Conservation (phyloP, 768 basidiomycete species). For the Agrocybe chaxingu region DNA sequence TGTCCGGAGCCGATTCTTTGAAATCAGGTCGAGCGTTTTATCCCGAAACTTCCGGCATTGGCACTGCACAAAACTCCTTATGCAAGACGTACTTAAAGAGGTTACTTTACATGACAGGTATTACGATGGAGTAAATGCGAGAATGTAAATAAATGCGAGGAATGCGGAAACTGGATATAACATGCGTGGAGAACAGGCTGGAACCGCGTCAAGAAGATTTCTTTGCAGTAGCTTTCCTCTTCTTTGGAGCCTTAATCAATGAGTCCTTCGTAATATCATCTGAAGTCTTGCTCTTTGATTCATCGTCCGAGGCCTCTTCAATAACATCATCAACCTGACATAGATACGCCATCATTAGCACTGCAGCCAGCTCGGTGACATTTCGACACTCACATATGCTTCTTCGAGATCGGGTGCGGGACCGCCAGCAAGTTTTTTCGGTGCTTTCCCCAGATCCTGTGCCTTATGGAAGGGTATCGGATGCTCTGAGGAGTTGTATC, state of each 20-base stretch:
- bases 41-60: too few relatives aligned
- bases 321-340: conserved; percentile 27
- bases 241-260: conserved; percentile 56
- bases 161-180: neutral
- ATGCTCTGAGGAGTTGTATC: conserved; percentile 87
- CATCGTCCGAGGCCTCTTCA: conserved; percentile 37
- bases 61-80: too few relatives aligned
- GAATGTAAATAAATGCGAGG: too few relatives aligned
- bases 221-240: conserved; percentile 28
- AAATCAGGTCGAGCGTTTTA: too few relatives aligned
- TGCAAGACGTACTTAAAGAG: too few relatives aligned
- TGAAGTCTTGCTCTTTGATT: conserved; percentile 27
- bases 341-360: conserved; percentile 7
- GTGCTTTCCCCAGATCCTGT: conserved; percentile 68
- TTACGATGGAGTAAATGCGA: too few relatives aligned
- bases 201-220: conserved; percentile 7
- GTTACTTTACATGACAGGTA: too few relatives aligned
- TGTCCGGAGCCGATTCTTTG: too few relatives aligned
- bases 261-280: conserved; percentile 55
- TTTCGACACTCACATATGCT: conserved; percentile 51
- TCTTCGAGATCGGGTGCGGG: conserved; percentile 91
- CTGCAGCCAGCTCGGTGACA: neutral
- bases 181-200: neutral
- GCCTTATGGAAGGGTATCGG: conserved; percentile 96
- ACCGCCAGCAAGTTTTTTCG: conserved; percentile 76